A percentile compares a stretch with the other conserved stretches of the same genome.
Conservation (phyloP, 805 yeast genomes). For the Brettanomyces nanus region DNA sequence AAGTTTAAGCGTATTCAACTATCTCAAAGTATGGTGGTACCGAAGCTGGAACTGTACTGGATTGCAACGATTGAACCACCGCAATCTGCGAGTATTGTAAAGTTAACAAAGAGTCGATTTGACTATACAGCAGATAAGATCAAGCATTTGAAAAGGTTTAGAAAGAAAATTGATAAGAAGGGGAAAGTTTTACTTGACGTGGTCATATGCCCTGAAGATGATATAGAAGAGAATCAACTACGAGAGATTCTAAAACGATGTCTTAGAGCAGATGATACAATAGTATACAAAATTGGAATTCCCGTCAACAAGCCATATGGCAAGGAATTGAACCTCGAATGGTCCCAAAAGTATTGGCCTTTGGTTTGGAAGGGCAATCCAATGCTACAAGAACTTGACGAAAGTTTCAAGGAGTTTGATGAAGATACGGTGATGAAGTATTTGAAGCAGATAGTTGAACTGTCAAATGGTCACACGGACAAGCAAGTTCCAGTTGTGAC, state of each 20-base stretch:
- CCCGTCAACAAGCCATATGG: slow-evolving; percentile 64
- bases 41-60: slow-evolving; percentile 34
- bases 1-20: slow-evolving; percentile 33
- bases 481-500: slow-evolving; percentile 42
- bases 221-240: slow-evolving; percentile 23
- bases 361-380: slow-evolving; percentile 92
- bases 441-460: slow-evolving; percentile 21
- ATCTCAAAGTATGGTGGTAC: slow-evolving; percentile 15
- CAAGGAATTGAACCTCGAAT: slow-evolving; percentile 52
- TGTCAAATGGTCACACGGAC: slow-evolving; percentile 13
- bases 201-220: slow-evolving; percentile 38
- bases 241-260: slow-evolving; percentile 17
- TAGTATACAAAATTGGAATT: slow-evolving; percentile 26
- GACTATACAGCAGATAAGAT: slow-evolving; percentile 21
- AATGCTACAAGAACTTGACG: slow-evolving; percentile 57
- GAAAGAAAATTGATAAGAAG: slow-evolving; percentile 8
- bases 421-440: slow-evolving; percentile 32
- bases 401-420: slow-evolving; percentile 31
- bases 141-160: slow-evolving; percentile 48
- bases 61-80: slow-evolving; percentile 32
- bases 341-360: slow-evolving; percentile 80
- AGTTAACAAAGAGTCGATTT: slow-evolving; percentile 18
- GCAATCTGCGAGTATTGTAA: slow-evolving; percentile 21
- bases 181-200: slow-evolving; percentile 20
- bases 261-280: slow-evolving; percentile 7